Percentiles rank a stretch among this genome's conserved stretches.
These are phyloP conservation scores for Senecio squalidus DNA, from an alignment of 140 eudicot species.

Conservation along the genomic window DNA sequence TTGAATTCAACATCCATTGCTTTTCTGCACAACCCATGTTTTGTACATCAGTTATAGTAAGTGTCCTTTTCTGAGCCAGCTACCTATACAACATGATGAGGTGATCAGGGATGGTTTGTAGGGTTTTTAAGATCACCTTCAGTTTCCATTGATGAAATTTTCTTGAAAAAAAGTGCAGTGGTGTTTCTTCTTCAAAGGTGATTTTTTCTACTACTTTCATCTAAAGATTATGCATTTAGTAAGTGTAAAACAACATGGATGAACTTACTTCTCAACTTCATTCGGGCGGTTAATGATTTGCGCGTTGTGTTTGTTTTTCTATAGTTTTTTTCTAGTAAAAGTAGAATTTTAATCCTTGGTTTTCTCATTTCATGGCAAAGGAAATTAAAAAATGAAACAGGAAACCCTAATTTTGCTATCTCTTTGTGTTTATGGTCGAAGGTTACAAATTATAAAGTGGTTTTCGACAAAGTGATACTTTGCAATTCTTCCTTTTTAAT, in stretches of 20 bases:
- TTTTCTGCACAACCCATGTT: constrained; percentile 17
- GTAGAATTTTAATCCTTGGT: background rate
- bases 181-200: constrained; percentile 26
- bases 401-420: constrained; percentile 13
- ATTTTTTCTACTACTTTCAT: constrained; percentile 27
- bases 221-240: background rate
- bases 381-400: background rate
- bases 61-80: constrained; percentile 29
- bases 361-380: background rate
- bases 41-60: constrained; percentile 19
- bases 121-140: constrained; percentile 27
- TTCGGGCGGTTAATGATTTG: constrained; percentile 18
- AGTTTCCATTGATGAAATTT: constrained; percentile 11
- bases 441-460: background rate
- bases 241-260: constrained; percentile 15
- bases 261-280: constrained; percentile 23
- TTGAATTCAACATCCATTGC: constrained; percentile 9
- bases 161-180: constrained; percentile 26
- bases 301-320: background rate
- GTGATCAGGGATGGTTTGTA: constrained; percentile 18
- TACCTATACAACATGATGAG: constrained; percentile 28
- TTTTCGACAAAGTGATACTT: background rate
- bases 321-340: background rate
- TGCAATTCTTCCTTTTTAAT: too few species aligned
- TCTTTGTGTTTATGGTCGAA: background rate